A percentile compares a stretch with the other conserved stretches of the same genome.
phyloP scores from a whole-genome alignment of 352 stramenopile species.

The Phytophthora nicotianae region DNA sequence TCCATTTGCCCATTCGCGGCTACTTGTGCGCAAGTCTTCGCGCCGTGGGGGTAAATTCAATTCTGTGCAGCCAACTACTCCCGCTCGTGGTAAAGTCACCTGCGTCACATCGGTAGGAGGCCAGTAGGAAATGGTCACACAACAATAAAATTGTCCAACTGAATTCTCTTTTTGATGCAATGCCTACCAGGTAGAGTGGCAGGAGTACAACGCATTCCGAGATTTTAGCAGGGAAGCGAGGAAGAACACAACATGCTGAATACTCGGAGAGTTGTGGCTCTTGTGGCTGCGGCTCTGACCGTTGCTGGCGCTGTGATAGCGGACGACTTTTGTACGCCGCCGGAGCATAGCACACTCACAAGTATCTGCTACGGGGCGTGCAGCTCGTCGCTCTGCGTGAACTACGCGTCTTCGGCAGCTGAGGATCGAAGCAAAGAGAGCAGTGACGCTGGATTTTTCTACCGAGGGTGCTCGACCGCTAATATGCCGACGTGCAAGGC shows the following conservation, averaged over 20 bases:
- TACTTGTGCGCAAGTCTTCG: constrained; percentile 11
- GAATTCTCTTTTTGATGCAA: neutral
- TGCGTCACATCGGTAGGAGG: constrained; percentile 17
- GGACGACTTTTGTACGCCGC: constrained; percentile 36
- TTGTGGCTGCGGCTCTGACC: constrained; percentile 3
- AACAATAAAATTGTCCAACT: constrained; percentile 4
- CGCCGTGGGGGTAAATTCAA: neutral
- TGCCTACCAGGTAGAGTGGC: constrained; percentile 10
- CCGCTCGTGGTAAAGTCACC: constrained; percentile 9
- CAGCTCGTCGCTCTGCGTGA: constrained; percentile 61
- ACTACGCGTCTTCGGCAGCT: constrained; percentile 48
- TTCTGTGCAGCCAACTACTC: constrained; percentile 2
- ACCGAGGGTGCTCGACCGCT: constrained; percentile 56
- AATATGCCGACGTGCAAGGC: constrained; percentile 57
- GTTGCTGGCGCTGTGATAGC: neutral
- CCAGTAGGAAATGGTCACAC: constrained; percentile 16
- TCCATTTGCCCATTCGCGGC: constrained; percentile 10
- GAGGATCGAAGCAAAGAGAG: constrained; percentile 35
- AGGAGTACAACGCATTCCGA: neutral
- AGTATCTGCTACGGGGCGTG: constrained; percentile 63
- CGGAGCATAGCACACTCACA: constrained; percentile 59
- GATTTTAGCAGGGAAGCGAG: constrained; percentile 10
- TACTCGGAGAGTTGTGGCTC: constrained; percentile 2
- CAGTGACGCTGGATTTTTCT: constrained; percentile 67
- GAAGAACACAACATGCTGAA: constrained; percentile 9